Base-by-base conservation (phyloP, 371 early-diverging fungal species). In the Cladochytrium tenue region DNA sequence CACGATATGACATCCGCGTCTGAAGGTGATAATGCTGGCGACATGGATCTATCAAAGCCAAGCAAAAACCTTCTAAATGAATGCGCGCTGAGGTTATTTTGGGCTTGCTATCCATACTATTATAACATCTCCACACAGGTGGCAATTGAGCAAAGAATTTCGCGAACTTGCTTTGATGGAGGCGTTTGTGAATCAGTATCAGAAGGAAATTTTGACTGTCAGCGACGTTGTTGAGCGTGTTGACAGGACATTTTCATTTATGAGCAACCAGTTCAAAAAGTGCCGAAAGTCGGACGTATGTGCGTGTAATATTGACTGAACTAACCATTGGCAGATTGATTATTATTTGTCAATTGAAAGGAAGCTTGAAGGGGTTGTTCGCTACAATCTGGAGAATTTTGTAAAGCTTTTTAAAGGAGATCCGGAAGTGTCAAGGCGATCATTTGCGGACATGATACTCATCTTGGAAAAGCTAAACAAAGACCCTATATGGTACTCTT, bases 31-130 rank as follows among this genome's bases (percentile, higher is more conserved):
- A 55, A 56, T n/a, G 25, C 10, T 7, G 67, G 55, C 13, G 33
- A 36, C 1, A 25, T 69, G 23, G 51, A 62, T 25, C 60, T 79
- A 4, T 74, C 75, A 23, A 75, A 75, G 60, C n/a, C 36, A 10
- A 77, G 73, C 43, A 64, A 68, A 25, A 51, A 60, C 20, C 36
- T 80, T 20, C 60, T 80, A 17, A 68, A 58, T 4, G 77, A 80
- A 62, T 75, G 76, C 59, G 76, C 76, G 4, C 31, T 71, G 35
- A 36, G 69, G 64, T 70, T 43, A 15, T n/a, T n/a, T n/a, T n/a
- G n/a, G 20, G 10, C 32, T 58, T 4, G 20, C 15, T 58, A 58
- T 25, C 31, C 17, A 31, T 58, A 58, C 20, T 31, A 31, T 25
- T 58, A 31, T 58, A 26, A 13, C 32, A 31, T n/a, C n/a, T n/a